phyloP scores from a whole-genome alignment of 1,284 basidiomycete species.

The Ceraceosorus guamensis region DNA sequence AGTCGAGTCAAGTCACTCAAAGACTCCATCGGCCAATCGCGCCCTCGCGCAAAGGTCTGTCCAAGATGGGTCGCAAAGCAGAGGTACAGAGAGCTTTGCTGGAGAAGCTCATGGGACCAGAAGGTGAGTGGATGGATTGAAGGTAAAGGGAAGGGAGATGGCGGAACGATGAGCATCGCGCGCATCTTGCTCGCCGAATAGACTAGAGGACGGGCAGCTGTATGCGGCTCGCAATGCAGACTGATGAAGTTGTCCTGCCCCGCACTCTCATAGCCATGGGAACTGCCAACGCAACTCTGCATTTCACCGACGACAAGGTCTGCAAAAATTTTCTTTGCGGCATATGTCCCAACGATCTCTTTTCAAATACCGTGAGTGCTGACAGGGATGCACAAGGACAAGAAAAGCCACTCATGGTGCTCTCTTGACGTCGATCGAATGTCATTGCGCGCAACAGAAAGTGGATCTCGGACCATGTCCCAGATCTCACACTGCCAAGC shows the following conservation, averaged over 20 bases:
- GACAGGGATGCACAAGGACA: too few relatives aligned
- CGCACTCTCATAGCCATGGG: conserved; percentile 35
- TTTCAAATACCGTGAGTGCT: conserved; percentile 87
- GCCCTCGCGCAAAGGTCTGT: too few relatives aligned
- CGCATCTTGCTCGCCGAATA: conserved; percentile 1
- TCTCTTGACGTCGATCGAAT: conserved; percentile 2
- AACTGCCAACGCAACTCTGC: conserved; percentile 56
- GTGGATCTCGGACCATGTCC: conserved; percentile 98
- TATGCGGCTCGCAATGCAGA: too few relatives aligned
- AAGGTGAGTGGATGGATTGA: conserved; percentile 12
- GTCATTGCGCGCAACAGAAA: conserved; percentile 62
- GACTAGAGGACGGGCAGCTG: too few relatives aligned
- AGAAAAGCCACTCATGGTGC: too few relatives aligned
- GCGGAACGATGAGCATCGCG: too few relatives aligned
- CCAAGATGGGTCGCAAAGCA: conserved; percentile 44
- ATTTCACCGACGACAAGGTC: conserved; percentile 97
- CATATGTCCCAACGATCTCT: conserved; percentile 91
- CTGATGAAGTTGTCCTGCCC: too few relatives aligned
- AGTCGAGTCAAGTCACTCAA: too few relatives aligned
- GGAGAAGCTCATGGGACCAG: conserved; percentile 55
- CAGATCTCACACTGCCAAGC: conserved; percentile 86
- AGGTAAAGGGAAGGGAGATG: neutral
- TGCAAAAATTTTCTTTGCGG: conserved; percentile 97
- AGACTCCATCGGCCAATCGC: too few relatives aligned
- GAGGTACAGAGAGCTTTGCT: conserved; percentile 89